Base-by-base conservation (phyloP, 768 basidiomycete species). In the Boletus vermiculosoides region DNA sequence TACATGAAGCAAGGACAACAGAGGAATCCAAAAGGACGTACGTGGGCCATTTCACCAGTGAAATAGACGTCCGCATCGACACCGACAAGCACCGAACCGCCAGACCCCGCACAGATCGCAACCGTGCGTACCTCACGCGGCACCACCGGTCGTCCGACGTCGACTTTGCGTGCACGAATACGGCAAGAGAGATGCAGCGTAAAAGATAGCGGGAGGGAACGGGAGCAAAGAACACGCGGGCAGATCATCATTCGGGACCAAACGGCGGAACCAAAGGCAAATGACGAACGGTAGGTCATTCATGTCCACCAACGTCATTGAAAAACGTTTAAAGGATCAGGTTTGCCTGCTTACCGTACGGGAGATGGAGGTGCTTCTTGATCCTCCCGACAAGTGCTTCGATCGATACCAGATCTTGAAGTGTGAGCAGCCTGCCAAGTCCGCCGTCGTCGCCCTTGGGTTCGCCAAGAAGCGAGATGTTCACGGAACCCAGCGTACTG, bases 31-130 rank as follows among this genome's bases (percentile, higher is more conserved):
- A 57, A 57, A 60, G 48, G 61, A 72, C 84, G 50, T 72, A 93
- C 92, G 73, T 96, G 94, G 20, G 81, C 71, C 90, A 95, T 91
- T 75, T 98, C 94, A 10, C 96, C 96, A 3, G 96, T 98, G 65
- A 94, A 79, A 71, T 90, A 93, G 25, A 94, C 82, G 71, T 97
- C 94, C 39, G 94, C 94, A 45, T 82, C 73, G 39, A 83, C 78
- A 48, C 83, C 86, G 20, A 78, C 71, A 47, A 98, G 80, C 70
- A 95, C 78, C 44, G 87, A 87, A 2, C 83, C 89, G 48, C 94
- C 95, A 30, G 88, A 87, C 36, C 96, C 96, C 36, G 94, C 94
- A 71, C 95, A 97, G 57, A 98, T 87, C 50, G 91, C 94, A 55
- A 97, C 81, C 30, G 85, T 84, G 54, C 75, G 73, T 50, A 88